phyloP scores from a whole-genome alignment of 2,329 filamentous ascomycete species.

The Paraconiothyrium sp. region DNA sequence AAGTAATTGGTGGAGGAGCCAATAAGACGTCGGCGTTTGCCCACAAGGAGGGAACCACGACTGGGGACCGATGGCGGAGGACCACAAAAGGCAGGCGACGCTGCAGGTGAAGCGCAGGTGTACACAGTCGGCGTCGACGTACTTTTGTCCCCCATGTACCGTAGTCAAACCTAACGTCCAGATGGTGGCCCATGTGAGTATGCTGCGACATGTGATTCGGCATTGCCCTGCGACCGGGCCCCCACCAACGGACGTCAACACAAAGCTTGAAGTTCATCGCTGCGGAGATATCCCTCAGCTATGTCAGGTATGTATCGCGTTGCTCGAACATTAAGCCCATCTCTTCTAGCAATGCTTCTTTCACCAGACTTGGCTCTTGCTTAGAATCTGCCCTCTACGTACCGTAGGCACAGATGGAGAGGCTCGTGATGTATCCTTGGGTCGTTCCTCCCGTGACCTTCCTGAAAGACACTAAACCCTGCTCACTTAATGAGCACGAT shows the following conservation, averaged over 20 bases:
- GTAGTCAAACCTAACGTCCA: not conserved
- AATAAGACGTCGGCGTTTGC: not conserved
- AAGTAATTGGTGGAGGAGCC: not conserved
- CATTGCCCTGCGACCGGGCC: not conserved
- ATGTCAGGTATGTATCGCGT: no score
- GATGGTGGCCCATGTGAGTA: not conserved
- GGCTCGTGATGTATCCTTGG: no score
- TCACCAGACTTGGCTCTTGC: no score
- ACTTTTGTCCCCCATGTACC: not conserved
- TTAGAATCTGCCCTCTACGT: no score
- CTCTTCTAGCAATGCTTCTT: not conserved
- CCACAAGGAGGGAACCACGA: not conserved
- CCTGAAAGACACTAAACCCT: no score
- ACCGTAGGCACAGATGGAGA: no score
- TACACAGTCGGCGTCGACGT: not conserved
- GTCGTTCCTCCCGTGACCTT: no score
- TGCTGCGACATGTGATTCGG: not conserved
- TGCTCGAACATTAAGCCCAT: not conserved
- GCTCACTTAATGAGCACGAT: no score
- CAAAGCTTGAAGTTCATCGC: not conserved
- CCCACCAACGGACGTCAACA: not conserved
- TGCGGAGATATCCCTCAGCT: not conserved
- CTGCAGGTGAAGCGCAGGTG: not conserved
- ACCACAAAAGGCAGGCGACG: not conserved
- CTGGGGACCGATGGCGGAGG: constrained; percentile 5